These are phyloP conservation scores for Houttuynia cordata DNA, from an alignment of 164 flowering plant species.

Conservation along the genomic window DNA sequence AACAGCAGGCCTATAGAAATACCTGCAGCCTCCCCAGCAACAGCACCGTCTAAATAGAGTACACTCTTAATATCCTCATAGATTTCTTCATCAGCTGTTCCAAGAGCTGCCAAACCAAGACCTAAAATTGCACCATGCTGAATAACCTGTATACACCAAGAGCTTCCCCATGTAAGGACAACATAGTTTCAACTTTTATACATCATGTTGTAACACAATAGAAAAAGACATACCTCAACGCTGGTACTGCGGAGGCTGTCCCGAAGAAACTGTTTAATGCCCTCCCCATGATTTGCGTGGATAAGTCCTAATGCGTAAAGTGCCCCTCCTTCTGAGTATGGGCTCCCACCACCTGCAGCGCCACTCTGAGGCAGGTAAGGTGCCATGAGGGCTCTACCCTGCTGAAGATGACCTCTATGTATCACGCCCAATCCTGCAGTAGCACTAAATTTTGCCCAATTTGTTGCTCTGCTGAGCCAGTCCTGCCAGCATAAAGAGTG, in stretches of 20 bases:
- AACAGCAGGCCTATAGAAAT: slow-evolving; percentile 81
- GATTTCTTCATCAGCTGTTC: slow-evolving; percentile 90
- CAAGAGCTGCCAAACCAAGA: slow-evolving; percentile 84
- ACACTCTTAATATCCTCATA: slow-evolving; percentile 77
- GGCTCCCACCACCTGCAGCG: slow-evolving; percentile 81
- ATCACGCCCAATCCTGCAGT: slow-evolving; percentile 92
- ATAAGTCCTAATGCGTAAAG: slow-evolving; percentile 84
- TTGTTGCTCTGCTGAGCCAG: slow-evolving; percentile 89
- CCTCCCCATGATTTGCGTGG: slow-evolving; percentile 96
- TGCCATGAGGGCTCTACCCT: slow-evolving; percentile 88
- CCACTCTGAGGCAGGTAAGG: slow-evolving; percentile 92
- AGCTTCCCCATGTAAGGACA: background rate
- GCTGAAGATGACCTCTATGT: slow-evolving; percentile 85
- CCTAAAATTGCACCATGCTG: slow-evolving; percentile 96
- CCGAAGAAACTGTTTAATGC: slow-evolving; percentile 84
- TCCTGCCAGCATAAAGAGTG: slow-evolving; percentile 31
- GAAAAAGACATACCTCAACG: slow-evolving; percentile 52
- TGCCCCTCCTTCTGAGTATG: slow-evolving; percentile 94
- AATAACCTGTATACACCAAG: slow-evolving; percentile 47
- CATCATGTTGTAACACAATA: background rate
- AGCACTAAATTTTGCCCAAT: slow-evolving; percentile 96
- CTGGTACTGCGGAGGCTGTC: slow-evolving; percentile 71
- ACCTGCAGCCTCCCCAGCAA: slow-evolving; percentile 97
- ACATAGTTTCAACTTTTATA: background rate
- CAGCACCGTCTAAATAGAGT: slow-evolving; percentile 86